Percentiles rank a stretch among this genome's conserved stretches.
Evolutionary conservation across 169 alveolate species (phyloP).

Genomic region (Plasmodium fragile): DNA sequence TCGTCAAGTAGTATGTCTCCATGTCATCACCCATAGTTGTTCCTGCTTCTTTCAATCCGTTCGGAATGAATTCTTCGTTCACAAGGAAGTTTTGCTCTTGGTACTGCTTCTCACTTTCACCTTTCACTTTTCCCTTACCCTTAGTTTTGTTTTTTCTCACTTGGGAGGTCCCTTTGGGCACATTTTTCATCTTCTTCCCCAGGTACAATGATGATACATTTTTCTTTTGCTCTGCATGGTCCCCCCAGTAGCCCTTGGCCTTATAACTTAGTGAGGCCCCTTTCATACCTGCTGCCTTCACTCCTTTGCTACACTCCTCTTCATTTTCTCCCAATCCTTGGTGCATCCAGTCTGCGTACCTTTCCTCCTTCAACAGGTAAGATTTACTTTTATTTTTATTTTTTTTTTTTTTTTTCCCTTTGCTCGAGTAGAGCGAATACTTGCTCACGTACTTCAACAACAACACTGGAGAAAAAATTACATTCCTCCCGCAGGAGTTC

Average conservation of each 20-base stretch:
- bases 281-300: neutral
- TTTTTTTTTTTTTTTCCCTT: conserved; percentile 27
- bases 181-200: too few relatives aligned
- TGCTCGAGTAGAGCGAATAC: conserved; percentile 15
- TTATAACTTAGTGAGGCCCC: too few relatives aligned
- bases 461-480: neutral
- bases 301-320: neutral
- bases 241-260: too few relatives aligned
- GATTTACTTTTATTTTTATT: conserved; percentile 4
- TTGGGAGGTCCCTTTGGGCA: conserved; percentile 3
- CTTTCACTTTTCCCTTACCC: neutral
- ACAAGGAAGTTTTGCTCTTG: neutral
- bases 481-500: neutral
- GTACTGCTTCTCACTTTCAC: neutral
- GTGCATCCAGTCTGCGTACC: neutral
- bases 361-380: neutral
- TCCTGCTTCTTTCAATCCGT: conserved; percentile 5
- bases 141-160: neutral
- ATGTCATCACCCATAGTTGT: neutral
- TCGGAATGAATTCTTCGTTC: neutral
- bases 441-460: conserved; percentile 39
- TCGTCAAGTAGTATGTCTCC: conserved; percentile 22
- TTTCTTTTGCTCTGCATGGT: too few relatives aligned
- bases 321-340: neutral
- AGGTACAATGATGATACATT: too few relatives aligned